Base-by-base conservation (phyloP, 2,329 filamentous ascomycete genomes). In the Claviceps maximensis region DNA sequence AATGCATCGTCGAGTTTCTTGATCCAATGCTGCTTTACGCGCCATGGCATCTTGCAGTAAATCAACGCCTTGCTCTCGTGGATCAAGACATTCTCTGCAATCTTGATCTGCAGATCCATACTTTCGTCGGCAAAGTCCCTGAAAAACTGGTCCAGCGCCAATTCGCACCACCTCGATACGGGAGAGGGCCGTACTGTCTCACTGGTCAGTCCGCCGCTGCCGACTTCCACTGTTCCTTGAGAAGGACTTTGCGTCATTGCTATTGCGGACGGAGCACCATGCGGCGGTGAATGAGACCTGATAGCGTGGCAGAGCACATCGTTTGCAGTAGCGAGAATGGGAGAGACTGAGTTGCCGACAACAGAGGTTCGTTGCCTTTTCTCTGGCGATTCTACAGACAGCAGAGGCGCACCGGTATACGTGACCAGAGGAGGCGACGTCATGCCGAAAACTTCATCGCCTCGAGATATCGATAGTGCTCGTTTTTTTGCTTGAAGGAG, bases 51-150 rank as follows among this genome's bases (percentile, higher is more conserved):
- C 66, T 81, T 81, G 67, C 77, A 79, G 57, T 81, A 82, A 44
- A 81, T 72, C 71, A 81, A 76, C 31, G 78, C 79, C 61, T 79
- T 80, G 60, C 75, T 76, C 57, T 80, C 75, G 57, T 80, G 75
- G n/a, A 75, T 73, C 27, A 82, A 68, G 1, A 77, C 73, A 56
- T 77, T 77, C 62, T 82, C 78, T 0, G 77, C 77, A 36, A 82
- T 77, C 63, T 76, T 78, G 41, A 82, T 68, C 67, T 81, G 78
- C 53, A 82, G 61, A 58, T 82, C 78, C 55, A 75, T 67, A 54
- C 81, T 77, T 58, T 81, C 78, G 48, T 74, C 71, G 15, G 71
- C 65, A 60, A 82, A 82, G 55, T 82, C 78, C 33, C 71, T 69
- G 63, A 82, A 81, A 59, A 82, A 77, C 5, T 80, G 71, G 53